These are phyloP conservation scores for Tetracladium maxilliforme DNA, from an alignment of 2,329 filamentous ascomycete genomes.

Conservation along the genomic window DNA sequence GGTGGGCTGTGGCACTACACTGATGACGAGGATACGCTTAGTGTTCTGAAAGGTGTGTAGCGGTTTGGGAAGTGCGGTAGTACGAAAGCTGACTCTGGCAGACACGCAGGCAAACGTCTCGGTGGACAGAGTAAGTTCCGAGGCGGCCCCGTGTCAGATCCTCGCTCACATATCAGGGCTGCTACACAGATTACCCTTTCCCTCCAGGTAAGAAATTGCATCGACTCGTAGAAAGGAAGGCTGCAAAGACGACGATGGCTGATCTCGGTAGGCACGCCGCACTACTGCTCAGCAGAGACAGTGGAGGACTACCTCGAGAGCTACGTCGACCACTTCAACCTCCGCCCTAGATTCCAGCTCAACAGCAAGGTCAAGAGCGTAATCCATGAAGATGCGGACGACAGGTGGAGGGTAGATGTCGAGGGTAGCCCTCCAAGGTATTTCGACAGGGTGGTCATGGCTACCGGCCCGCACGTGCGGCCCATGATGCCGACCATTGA, in stretches of 20 bases:
- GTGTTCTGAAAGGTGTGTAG: slow-evolving; percentile 17
- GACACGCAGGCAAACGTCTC: no score
- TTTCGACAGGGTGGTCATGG: slow-evolving; percentile 22
- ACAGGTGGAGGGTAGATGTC: slow-evolving; percentile 17
- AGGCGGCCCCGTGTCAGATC: no score
- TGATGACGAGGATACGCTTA: slow-evolving; percentile 17
- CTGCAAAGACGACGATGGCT: no score
- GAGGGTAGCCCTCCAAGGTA: slow-evolving; percentile 11
- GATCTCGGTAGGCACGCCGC: no score
- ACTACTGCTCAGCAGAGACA: slow-evolving; percentile 10
- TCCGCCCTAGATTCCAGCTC: slow-evolving; percentile 18
- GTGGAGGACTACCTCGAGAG: slow-evolving; percentile 22
- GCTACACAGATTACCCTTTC: no score
- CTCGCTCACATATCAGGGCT: no score
- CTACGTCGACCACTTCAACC: slow-evolving; percentile 23
- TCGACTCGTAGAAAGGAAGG: no score
- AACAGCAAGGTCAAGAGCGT: slow-evolving; percentile 15
- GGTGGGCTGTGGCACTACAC: slow-evolving; percentile 28
- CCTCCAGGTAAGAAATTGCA: no score
- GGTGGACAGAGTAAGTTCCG: no score
- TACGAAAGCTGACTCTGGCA: no score
- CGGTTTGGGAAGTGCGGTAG: no score
- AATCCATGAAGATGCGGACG: slow-evolving; percentile 11
- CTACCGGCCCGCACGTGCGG: slow-evolving; percentile 17
- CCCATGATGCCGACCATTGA: slow-evolving; percentile 19